Evolutionary conservation across 2,329 filamentous ascomycete genomes (phyloP).

Genomic region (Rhytidhysteron rufulum): DNA sequence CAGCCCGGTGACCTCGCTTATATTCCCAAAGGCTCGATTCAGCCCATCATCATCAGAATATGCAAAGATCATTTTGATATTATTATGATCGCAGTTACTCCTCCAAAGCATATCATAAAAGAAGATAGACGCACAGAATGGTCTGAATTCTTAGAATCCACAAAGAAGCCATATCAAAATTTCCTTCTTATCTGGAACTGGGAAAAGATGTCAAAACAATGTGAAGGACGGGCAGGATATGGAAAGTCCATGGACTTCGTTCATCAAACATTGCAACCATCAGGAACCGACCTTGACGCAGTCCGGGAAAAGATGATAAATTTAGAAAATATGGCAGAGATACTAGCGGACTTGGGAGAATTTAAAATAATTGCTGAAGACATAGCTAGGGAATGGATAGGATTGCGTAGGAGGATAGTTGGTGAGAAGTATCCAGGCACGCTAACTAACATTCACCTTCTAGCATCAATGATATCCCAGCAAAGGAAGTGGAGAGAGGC

Average conservation of each 20-base stretch:
- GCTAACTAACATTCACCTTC: not conserved
- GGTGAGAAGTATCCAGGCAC: conserved; percentile 4
- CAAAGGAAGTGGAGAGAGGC: not conserved
- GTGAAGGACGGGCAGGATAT: not conserved
- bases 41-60: conserved; percentile 9
- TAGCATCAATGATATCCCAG: not conserved
- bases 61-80: conserved; percentile 2
- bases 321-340: not conserved
- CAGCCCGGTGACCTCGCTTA: conserved; percentile 7
- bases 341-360: not conserved
- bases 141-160: not conserved
- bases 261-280: too few species aligned
- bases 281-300: conserved; percentile 2
- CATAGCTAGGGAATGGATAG: conserved; percentile 1
- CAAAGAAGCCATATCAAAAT: not conserved
- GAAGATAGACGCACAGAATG: not conserved
- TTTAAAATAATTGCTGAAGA: conserved; percentile 5
- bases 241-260: too few species aligned
- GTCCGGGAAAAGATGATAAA: conserved; percentile 3
- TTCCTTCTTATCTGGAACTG: conserved; percentile 2
- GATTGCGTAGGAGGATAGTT: not conserved
- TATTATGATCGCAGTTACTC: not conserved
- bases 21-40: conserved; percentile 7
- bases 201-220: not conserved
- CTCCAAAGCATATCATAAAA: not conserved